These are phyloP conservation scores for Candida dajiaensis DNA, from an alignment of 805 yeast species.

Conservation along the genomic window DNA sequence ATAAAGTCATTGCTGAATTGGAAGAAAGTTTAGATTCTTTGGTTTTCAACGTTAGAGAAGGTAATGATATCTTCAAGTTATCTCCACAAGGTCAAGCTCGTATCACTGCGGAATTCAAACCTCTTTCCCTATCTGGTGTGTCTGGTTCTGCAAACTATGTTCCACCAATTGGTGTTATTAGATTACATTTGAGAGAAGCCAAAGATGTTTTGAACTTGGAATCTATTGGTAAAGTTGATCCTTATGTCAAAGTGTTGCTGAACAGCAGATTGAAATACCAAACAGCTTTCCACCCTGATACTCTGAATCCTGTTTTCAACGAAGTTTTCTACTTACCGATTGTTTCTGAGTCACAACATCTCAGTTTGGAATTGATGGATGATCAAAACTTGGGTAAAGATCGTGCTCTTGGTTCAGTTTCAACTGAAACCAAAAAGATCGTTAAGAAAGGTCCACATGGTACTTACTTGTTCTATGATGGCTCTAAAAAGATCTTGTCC, in stretches of 20 bases:
- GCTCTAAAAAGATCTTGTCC: conserved; percentile 37
- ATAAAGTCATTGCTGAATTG: conserved; percentile 43
- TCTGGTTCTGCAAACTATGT: conserved; percentile 38
- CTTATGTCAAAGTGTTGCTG: conserved; percentile 55
- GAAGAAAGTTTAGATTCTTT: conserved; percentile 39
- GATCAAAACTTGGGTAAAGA: conserved; percentile 60
- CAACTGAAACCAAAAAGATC: conserved; percentile 43
- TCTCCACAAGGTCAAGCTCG: conserved; percentile 50
- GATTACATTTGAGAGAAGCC: conserved; percentile 53
- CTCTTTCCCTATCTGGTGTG: conserved; percentile 49
- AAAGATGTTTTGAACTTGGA: conserved; percentile 50
- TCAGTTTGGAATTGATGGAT: conserved; percentile 57
- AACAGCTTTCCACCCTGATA: conserved; percentile 48
- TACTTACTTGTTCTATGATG: conserved; percentile 43
- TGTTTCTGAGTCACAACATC: conserved; percentile 51
- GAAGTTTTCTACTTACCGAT: conserved; percentile 57
- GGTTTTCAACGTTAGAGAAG: conserved; percentile 38
- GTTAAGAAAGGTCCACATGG: conserved; percentile 44
- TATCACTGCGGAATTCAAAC: conserved; percentile 64
- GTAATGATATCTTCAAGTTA: conserved; percentile 44
- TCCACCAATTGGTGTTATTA: conserved; percentile 64
- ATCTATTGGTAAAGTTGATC: conserved; percentile 69
- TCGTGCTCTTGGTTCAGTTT: conserved; percentile 55
- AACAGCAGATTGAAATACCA: conserved; percentile 53
- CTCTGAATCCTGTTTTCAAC: conserved; percentile 53